Evolutionary conservation across 176 grass and related monocot genomes (phyloP).

Genomic region (Chrysopogon serrulatus): DNA sequence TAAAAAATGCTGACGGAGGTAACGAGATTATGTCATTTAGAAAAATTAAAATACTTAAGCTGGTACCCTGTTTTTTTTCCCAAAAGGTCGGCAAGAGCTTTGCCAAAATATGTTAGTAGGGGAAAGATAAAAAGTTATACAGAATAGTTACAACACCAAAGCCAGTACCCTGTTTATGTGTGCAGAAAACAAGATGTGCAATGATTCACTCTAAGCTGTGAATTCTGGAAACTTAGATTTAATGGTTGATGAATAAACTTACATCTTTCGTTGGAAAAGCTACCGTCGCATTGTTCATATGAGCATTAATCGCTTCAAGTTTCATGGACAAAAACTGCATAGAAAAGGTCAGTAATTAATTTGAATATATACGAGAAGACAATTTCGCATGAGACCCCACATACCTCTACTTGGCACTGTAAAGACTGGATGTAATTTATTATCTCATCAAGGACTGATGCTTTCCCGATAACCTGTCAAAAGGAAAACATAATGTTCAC

Average conservation of each 20-base stretch:
- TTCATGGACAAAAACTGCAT: constrained; percentile 89
- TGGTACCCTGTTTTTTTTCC: too few species aligned
- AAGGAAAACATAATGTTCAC: neutral
- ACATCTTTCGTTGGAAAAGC: constrained; percentile 66
- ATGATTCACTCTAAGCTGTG: neutral
- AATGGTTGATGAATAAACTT: constrained; percentile 32
- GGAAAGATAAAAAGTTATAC: too few species aligned
- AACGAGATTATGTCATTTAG: neutral
- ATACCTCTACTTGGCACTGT: constrained; percentile 79
- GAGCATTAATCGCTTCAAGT: constrained; percentile 74
- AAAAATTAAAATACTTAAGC: neutral
- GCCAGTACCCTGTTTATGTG: neutral
- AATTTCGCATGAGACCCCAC: neutral
- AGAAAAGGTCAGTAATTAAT: constrained; percentile 5
- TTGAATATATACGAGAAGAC: neutral
- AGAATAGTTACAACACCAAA: too few species aligned
- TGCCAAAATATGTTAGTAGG: too few species aligned
- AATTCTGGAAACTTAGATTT: neutral
- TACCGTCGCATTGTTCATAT: constrained; percentile 34
- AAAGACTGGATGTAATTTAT: constrained; percentile 89
- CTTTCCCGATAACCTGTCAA: constrained; percentile 76
- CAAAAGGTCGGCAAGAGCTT: too few species aligned
- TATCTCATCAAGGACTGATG: constrained; percentile 86
- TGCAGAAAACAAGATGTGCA: neutral
- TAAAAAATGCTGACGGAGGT: neutral